Base-by-base conservation (phyloP, 129 eudicot genomes). In the Flaveria ramosissima region DNA sequence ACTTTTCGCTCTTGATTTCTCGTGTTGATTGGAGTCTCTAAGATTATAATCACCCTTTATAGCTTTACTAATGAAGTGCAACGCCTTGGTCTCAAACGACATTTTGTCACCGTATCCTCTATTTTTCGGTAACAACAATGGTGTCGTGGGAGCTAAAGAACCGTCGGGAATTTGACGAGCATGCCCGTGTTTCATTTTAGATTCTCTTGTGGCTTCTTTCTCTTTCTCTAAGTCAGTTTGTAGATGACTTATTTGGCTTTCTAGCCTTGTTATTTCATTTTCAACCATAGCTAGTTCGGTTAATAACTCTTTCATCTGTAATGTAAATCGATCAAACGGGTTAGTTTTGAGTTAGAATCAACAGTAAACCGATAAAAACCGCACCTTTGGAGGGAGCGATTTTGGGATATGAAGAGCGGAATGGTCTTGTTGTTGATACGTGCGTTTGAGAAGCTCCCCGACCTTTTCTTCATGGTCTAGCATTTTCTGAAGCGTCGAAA, bases 31-130 rank as follows among this genome's bases (percentile, higher is more conserved):
- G 79, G 86, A 90, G 77, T 87, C 93, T 77, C 82, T 86, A 13
- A 85, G 89, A 72, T 73, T 87, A 56, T 89, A 94, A 82, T 88
- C 92, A 27, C 97, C 98, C 82, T 94, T 91, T 41, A 91, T 94
- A 41, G 98, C 98, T 84, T 94, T 91, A 82, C 84, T 89, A 62
- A 91, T 94, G 83, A 94, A 93, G 83, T 90, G 98, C 83, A 93
- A 41, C 39, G 96, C 97, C 81, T 88, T 90, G 45, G 87, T 85
- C 62, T 93, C 98, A 77, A 81, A 90, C n/a, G 84, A 64, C 64
- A 76, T 39, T 48, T 86, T 86, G 65, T 86, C 96, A 70, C 74
- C 50, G 1, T 71, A 57, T 26, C 85, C 87, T 75, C 60, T 70
- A 73, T 46, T 47, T 59, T 51, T 80, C 15, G 45, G 67, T 21